Percentiles rank a stretch among this genome's conserved stretches.
phyloP scores from a whole-genome alignment of 2,329 filamentous ascomycete genomes.

The Dryadomyces sulphureus region DNA sequence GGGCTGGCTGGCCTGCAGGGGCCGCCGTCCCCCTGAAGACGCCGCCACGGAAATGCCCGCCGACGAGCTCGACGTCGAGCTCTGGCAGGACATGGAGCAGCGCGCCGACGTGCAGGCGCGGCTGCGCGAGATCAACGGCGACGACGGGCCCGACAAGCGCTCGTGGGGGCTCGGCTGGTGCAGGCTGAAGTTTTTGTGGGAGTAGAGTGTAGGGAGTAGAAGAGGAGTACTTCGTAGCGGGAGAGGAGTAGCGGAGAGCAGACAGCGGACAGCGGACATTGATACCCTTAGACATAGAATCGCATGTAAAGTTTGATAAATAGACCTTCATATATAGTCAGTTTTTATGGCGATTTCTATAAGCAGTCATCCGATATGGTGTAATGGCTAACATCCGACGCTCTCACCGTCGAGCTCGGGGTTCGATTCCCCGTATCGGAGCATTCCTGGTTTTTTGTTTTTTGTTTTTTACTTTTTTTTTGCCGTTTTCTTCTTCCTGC shows the following conservation, averaged over 20 bases:
- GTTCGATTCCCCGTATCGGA: conserved; percentile 10
- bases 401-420: conserved; percentile 9
- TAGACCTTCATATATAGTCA: not conserved
- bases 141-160: conserved; percentile 15
- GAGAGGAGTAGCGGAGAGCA: too few relatives aligned
- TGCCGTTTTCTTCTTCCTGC: too few relatives aligned
- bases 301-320: too few relatives aligned
- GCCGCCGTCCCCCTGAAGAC: too few relatives aligned
- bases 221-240: too few relatives aligned
- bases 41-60: conserved; percentile 19
- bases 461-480: not conserved
- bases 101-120: conserved; percentile 28
- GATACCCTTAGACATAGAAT: too few relatives aligned
- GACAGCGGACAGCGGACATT: too few relatives aligned
- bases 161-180: not conserved
- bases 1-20: conserved; percentile 6
- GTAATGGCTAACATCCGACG: conserved; percentile 9
- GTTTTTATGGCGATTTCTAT: not conserved
- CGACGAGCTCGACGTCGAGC: conserved; percentile 33
- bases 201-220: too few relatives aligned
- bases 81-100: conserved; percentile 45
- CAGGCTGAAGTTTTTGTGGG: not conserved
- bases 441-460: not conserved
- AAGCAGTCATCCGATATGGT: conserved; percentile 6
- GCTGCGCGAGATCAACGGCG: conserved; percentile 25